Evolutionary conservation across 2,329 filamentous ascomycete genomes (phyloP).

Genomic region (Mycocentrospora acerina): DNA sequence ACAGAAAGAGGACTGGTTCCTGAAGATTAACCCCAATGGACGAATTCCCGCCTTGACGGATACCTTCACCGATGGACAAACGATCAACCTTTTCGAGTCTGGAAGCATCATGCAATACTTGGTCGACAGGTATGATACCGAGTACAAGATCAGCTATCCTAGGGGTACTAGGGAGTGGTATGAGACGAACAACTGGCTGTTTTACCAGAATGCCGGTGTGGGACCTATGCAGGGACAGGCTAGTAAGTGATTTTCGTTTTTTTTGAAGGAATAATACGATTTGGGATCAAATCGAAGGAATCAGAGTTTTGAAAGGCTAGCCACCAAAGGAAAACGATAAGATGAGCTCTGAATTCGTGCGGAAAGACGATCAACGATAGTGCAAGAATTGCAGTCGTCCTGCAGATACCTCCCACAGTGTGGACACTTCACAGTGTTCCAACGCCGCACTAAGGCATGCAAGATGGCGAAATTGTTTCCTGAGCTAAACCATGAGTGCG

Average conservation of each 20-base stretch:
- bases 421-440: too few species aligned
- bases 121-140: constrained; percentile 75
- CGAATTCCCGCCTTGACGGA: constrained; percentile 88
- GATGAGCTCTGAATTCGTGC: too few species aligned
- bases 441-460: too few species aligned
- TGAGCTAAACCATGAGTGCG: too few species aligned
- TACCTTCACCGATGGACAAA: constrained; percentile 67
- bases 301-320: too few species aligned
- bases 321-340: too few species aligned
- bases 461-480: too few species aligned
- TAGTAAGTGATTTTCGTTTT: constrained; percentile 23
- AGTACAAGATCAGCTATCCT: constrained; percentile 81
- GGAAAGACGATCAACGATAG: too few species aligned
- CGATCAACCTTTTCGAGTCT: constrained; percentile 78
- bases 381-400: too few species aligned
- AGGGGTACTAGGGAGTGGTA: constrained; percentile 71
- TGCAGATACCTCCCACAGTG: too few species aligned
- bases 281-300: too few species aligned
- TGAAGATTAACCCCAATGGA: constrained; percentile 90
- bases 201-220: constrained; percentile 73
- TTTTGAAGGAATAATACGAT: too few species aligned
- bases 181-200: constrained; percentile 74
- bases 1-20: constrained; percentile 87
- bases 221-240: constrained; percentile 83
- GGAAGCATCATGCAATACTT: constrained; percentile 85